Conservation (phyloP, 2,329 filamentous ascomycete species). For the Fusarium temperatum region DNA sequence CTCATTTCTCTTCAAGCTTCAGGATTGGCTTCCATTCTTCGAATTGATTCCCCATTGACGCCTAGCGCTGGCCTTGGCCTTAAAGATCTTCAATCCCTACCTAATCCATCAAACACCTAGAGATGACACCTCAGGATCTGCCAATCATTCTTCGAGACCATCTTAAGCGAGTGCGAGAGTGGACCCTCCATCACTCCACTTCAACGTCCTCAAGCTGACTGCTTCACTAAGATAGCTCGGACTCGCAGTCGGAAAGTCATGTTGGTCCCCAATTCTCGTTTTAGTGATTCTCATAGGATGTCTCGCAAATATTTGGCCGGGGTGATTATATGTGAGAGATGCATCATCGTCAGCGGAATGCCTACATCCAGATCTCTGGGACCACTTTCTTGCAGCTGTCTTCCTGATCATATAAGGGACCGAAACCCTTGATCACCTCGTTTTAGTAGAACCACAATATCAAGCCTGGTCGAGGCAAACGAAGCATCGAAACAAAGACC, state of each 20-base stretch:
- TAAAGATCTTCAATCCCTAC: not conserved
- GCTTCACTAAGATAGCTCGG: not conserved
- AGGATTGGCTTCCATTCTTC: not conserved
- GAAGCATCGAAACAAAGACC: not conserved
- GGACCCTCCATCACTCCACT: slow-evolving; percentile 17
- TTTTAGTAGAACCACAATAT: not conserved
- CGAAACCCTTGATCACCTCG: not conserved
- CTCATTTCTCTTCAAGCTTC: not conserved
- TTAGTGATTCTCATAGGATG: not conserved
- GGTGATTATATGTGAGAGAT: not conserved
- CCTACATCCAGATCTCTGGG: not conserved
- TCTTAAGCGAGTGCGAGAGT: slow-evolving; percentile 31
- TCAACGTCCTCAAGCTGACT: slow-evolving; percentile 2
- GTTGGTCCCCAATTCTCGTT: not conserved
- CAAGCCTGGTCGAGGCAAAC: not conserved
- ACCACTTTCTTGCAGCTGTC: not conserved
- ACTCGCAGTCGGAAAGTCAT: not conserved
- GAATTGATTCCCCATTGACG: slow-evolving; percentile 14
- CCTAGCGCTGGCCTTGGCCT: slow-evolving; percentile 2
- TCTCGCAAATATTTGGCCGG: not conserved
- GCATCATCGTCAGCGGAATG: not conserved
- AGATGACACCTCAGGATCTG: not conserved
- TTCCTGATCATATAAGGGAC: not conserved
- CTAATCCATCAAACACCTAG: not conserved
- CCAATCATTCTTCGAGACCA: not conserved